Evolutionary conservation across 2,329 filamentous ascomycete species (phyloP), one percentile per base, ranked within the genome.

Genomic region (Aspergillus neoniger): DNA sequence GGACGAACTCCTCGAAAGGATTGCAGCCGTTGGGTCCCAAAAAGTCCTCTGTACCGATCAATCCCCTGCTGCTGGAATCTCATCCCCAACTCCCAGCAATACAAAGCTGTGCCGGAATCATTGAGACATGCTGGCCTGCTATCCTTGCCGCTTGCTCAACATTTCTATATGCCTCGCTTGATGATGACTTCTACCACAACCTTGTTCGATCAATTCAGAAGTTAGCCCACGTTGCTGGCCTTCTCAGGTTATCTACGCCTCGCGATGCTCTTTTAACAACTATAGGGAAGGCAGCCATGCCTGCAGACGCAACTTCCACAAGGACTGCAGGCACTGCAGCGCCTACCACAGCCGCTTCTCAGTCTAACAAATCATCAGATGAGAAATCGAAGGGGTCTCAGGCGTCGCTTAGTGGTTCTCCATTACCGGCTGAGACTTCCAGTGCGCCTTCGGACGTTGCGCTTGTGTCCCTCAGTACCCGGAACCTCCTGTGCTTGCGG

Each of bases 251-350:
- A 9, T 81, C 85, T 12, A 97, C 94, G 0, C 93, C 95, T 0
- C 85, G 95, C 65, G 95, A 99, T 81, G 95, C 95, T 0, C 96
- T 99, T 70, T 81, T 99, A 36, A 98, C 95, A 0, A 97, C 94
- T 0, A 80, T 99, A 3, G 92, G 92, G 0, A 99, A 99, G 77
- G 89, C 93, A 47, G 92, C 95, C 7, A 91, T 98, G 2, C 95
- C 95, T 3, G 87, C 92, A 0, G 94, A 96, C 67, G 82, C 70
- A 30, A 57, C 67, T 15, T 67, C 63, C 17, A 53, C 63, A 17
- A 75, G 69, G 49, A 32, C 65, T n/a, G 43, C 58, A 25, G 62
- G 68, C 17, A 58, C 58, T 9, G 47, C 59, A n/a, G 61, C 57
- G 57, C 60, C 67, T 17, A 28, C 65, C 39, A 47, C 61, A 5